A percentile compares a stretch with the other conserved stretches of the same genome.
These are phyloP conservation scores for Grigorovia humatica DNA, from an alignment of 805 yeast genomes.

Conservation along the genomic window DNA sequence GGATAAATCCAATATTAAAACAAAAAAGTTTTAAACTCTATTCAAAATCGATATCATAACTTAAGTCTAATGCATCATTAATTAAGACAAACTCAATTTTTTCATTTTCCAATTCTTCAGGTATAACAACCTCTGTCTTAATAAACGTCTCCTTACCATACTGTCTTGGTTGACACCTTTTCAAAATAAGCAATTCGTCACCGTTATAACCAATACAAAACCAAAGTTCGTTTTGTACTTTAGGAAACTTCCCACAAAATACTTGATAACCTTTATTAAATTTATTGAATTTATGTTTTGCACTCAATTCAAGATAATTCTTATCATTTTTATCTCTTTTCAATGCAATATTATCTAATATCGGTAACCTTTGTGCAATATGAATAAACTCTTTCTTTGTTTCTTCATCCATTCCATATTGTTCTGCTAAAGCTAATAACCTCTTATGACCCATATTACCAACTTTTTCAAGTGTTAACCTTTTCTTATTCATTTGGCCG, in stretches of 20 bases:
- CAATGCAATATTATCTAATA: constrained; percentile 36
- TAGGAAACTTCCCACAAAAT: constrained; percentile 75
- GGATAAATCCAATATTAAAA: not conserved
- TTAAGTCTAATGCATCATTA: constrained; percentile 58
- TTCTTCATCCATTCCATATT: constrained; percentile 32
- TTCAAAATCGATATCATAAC: constrained; percentile 27
- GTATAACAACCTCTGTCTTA: constrained; percentile 38
- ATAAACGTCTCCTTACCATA: constrained; percentile 22
- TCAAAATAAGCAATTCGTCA: constrained; percentile 52
- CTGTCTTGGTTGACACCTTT: constrained; percentile 60
- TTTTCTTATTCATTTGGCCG: constrained; percentile 3
- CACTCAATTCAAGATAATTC: constrained; percentile 32
- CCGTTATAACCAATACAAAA: constrained; percentile 50
- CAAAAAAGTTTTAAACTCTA: not conserved
- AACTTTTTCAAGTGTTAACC: constrained; percentile 30
- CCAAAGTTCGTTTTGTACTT: constrained; percentile 91
- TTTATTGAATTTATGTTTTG: constrained; percentile 43
- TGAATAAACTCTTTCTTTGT: constrained; percentile 39
- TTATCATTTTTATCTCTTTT: constrained; percentile 26
- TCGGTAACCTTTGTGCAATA: constrained; percentile 52
- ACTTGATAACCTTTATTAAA: constrained; percentile 51
- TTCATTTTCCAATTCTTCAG: constrained; percentile 38
- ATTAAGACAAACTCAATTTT: constrained; percentile 40
- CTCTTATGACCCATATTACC: constrained; percentile 34
- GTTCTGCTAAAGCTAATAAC: constrained; percentile 9